A percentile compares a stretch with the other conserved stretches of the same genome.
These are phyloP conservation scores for Myriosclerotinia duriaeana DNA, from an alignment of 2,329 filamentous ascomycete genomes.

Conservation along the genomic window DNA sequence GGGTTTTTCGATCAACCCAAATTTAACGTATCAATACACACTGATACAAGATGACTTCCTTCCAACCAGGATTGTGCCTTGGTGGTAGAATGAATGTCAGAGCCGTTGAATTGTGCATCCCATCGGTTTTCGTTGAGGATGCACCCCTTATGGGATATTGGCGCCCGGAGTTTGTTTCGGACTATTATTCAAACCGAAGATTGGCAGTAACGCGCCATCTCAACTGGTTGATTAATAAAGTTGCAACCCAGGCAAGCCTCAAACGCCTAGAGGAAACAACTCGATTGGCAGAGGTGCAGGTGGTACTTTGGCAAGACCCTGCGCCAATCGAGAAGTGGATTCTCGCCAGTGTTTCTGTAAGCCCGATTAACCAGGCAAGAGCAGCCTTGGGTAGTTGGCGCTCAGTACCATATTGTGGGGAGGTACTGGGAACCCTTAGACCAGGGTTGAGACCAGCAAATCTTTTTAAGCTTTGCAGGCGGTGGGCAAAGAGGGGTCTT, in stretches of 20 bases:
- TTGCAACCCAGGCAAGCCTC: neutral
- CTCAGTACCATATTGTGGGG: constrained; percentile 5
- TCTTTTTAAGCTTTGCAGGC: neutral
- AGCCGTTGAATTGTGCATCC: constrained; percentile 2
- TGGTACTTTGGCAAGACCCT: constrained; percentile 4
- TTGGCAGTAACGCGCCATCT: constrained; percentile 9
- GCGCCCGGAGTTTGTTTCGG: constrained; percentile 8
- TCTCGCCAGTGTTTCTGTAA: neutral
- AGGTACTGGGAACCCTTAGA: constrained; percentile 10
- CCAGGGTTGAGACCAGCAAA: constrained; percentile 11
- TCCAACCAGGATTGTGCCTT: constrained; percentile 2
- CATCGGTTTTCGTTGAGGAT: constrained; percentile 3
- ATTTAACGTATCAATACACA: neutral
- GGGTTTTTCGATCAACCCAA: constrained; percentile 11
- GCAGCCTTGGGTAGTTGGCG: neutral
- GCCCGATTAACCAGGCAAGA: constrained; percentile 1
- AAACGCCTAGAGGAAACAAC: neutral
- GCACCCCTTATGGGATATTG: neutral
- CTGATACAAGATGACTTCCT: constrained; percentile 4
- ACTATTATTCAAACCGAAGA: constrained; percentile 5
- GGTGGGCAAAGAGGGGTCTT: constrained; percentile 8
- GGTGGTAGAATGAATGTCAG: neutral
- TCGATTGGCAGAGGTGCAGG: neutral
- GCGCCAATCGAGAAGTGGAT: constrained; percentile 6
- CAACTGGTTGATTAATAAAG: constrained; percentile 7